Conservation (phyloP, 257 asterid species). For the Apocynum venetum region DNA sequence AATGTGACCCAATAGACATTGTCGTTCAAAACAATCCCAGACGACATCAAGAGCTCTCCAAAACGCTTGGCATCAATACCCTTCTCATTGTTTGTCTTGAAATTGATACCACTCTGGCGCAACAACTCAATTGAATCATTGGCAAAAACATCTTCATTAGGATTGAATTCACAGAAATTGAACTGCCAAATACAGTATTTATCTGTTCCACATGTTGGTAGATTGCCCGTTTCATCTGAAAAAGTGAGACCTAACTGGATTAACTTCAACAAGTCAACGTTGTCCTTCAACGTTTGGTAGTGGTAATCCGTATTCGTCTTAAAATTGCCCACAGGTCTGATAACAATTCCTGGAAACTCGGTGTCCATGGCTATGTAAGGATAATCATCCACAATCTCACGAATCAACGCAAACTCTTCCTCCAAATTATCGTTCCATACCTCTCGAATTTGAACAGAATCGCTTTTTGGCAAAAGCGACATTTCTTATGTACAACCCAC, state of each 20-base stretch:
- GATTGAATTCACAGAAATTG: conserved; percentile 68
- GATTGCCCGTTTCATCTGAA: conserved; percentile 64
- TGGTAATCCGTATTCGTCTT: conserved; percentile 52
- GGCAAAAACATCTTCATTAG: conserved; percentile 58
- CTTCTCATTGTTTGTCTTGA: conserved; percentile 41
- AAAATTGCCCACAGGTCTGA: conserved; percentile 59
- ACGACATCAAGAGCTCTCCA: conserved; percentile 76
- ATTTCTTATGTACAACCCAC: conserved; percentile 32
- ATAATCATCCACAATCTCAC: conserved; percentile 54
- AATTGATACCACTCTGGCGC: conserved; percentile 64
- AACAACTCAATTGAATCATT: conserved; percentile 57
- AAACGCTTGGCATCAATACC: conserved; percentile 56
- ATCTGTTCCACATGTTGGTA: conserved; percentile 64
- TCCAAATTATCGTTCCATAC: conserved; percentile 73
- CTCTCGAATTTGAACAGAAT: conserved; percentile 67
- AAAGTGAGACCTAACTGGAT: conserved; percentile 70
- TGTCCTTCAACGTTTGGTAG: conserved; percentile 59
- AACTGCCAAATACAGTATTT: conserved; percentile 70
- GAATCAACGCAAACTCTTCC: conserved; percentile 57
- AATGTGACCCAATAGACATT: conserved; percentile 68
- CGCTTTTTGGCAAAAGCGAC: conserved; percentile 57
- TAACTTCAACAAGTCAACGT: conserved; percentile 65
- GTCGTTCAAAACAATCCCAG: conserved; percentile 66
- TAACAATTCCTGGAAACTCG: conserved; percentile 65
- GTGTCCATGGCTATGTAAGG: conserved; percentile 83